phyloP scores from a whole-genome alignment of 257 asterid genomes.

The Leptodermis oblonga region DNA sequence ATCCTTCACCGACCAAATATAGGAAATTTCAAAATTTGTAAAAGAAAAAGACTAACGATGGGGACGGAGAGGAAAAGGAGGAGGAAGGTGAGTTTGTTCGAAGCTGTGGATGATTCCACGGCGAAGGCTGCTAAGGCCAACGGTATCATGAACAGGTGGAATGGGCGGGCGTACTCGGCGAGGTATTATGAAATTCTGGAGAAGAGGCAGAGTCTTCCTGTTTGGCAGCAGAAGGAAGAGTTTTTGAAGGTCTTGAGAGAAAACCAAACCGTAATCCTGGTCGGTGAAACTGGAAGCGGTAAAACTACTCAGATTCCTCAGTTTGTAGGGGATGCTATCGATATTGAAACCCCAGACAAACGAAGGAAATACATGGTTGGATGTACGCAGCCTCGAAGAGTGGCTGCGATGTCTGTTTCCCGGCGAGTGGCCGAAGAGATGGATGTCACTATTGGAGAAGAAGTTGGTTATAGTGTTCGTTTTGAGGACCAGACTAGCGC shows the following conservation, averaged over 20 bases:
- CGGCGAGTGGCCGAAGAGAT: conserved; percentile 98
- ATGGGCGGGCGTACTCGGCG: conserved; percentile 60
- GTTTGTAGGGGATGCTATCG: conserved; percentile 80
- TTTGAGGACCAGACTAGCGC: conserved; percentile 95
- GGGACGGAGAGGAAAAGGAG: too few relatives aligned
- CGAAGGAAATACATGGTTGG: conserved; percentile 83
- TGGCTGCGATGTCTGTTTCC: conserved; percentile 98
- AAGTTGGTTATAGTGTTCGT: conserved; percentile 95
- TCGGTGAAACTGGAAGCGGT: conserved; percentile 98
- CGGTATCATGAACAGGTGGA: conserved; percentile 58
- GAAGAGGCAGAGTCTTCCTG: conserved; percentile 85
- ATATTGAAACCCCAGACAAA: conserved; percentile 59
- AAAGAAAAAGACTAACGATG: too few relatives aligned
- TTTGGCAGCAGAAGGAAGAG: conserved; percentile 96
- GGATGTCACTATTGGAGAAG: conserved; percentile 96
- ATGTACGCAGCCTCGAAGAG: conserved; percentile 98
- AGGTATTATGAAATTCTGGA: conserved; percentile 77
- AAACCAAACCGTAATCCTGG: conserved; percentile 75
- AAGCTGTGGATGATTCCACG: conserved; percentile 66
- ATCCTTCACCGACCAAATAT: not conserved
- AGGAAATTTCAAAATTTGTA: not conserved
- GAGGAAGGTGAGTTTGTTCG: conserved; percentile 90
- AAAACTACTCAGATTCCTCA: conserved; percentile 99
- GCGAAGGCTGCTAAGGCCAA: conserved; percentile 42
- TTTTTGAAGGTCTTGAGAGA: conserved; percentile 60